Evolutionary conservation across 176 grass and related monocot species (phyloP), one percentile per base, ranked within the genome.

Genomic region (Pontederia paniculata): DNA sequence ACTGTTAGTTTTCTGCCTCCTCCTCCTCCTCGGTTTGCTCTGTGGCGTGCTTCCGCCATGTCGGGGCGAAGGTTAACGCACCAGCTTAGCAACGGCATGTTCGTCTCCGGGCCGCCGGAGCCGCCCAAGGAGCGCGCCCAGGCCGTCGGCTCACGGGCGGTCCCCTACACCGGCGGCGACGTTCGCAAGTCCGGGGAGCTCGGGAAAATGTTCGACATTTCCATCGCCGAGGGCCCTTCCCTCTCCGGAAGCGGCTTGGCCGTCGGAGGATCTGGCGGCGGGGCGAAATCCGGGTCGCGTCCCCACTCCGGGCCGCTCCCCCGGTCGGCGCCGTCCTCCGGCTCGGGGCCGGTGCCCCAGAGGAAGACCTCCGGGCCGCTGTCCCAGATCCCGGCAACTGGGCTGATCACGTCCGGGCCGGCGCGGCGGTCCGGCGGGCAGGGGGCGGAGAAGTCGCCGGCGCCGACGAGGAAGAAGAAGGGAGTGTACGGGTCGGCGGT

Each of bases 181-280:
- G 65, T 79, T 9, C 37, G 63, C 23, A 73, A 77, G 21, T 90
- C 91, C 0, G 91, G 86, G 1, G 91, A 97, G 56, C 74, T 90
- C 3, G 91, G 80, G 14, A 83, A 87, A 53, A 96, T 96, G 91
- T 96, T 96, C 60, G 85, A 95, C 57, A 78, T 95, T 74, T 12
- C 67, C 37, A 50, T 49, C 50, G 20, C 58, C 22, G 23, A 45
- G 68, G 42, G 62, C 65, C 49, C 68, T 52, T 45, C 57, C 47
- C 12, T 67, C 42, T 67, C 78, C 68, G 61, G 44, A 31, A 65
- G 42, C 81, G 75, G 46, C 77, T 31, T 31, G 25, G 25, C 25
- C 25, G 25, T 31, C 25, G 25, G 25, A 31, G 44, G 42, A n/a
- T 12, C 60, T 17, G 18, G 57, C 28, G 43, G 19, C 43, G 60